These are phyloP conservation scores for Holtermanniella nyarrowii DNA, from an alignment of 768 basidiomycete genomes.

Conservation along the genomic window DNA sequence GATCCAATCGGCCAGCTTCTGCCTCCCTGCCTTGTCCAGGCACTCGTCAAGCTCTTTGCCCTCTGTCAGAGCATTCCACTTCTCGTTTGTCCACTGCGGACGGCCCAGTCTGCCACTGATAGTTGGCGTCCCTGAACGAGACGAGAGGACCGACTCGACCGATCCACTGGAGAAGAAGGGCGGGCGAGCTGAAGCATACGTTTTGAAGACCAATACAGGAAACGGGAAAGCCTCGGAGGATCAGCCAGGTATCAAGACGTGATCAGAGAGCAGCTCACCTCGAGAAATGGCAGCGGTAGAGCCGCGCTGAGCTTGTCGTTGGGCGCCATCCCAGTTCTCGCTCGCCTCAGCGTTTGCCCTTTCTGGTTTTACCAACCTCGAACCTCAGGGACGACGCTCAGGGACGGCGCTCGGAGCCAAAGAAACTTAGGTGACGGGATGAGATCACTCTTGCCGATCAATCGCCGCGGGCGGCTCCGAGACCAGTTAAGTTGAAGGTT, in stretches of 20 bases:
- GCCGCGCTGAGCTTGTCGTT: slow-evolving; percentile 1
- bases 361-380: too few relatives aligned
- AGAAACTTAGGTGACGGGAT: too few relatives aligned
- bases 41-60: slow-evolving; percentile 19
- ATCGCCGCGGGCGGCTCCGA: too few relatives aligned
- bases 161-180: slow-evolving; percentile 5
- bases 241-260: not conserved
- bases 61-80: slow-evolving; percentile 21
- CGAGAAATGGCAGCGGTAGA: slow-evolving; percentile 23
- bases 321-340: too few relatives aligned
- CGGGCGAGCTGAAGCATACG: slow-evolving; percentile 9
- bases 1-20: slow-evolving; percentile 21
- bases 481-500: too few relatives aligned
- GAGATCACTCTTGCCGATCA: too few relatives aligned
- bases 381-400: too few relatives aligned
- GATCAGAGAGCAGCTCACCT: slow-evolving; percentile 13
- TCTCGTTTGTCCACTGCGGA: slow-evolving; percentile 21
- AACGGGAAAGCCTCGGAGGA: slow-evolving; percentile 24
- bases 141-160: not conserved
- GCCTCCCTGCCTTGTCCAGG: slow-evolving; percentile 8
- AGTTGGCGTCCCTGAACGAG: too few relatives aligned
- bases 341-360: too few relatives aligned
- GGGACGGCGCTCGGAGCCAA: too few relatives aligned
- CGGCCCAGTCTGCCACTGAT: slow-evolving; percentile 2
- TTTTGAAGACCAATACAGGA: slow-evolving; percentile 23